Percentiles rank a stretch among this genome's conserved stretches.
Evolutionary conservation across 2,329 filamentous ascomycete genomes (phyloP).

Genomic region (Xylariaceae sp.): DNA sequence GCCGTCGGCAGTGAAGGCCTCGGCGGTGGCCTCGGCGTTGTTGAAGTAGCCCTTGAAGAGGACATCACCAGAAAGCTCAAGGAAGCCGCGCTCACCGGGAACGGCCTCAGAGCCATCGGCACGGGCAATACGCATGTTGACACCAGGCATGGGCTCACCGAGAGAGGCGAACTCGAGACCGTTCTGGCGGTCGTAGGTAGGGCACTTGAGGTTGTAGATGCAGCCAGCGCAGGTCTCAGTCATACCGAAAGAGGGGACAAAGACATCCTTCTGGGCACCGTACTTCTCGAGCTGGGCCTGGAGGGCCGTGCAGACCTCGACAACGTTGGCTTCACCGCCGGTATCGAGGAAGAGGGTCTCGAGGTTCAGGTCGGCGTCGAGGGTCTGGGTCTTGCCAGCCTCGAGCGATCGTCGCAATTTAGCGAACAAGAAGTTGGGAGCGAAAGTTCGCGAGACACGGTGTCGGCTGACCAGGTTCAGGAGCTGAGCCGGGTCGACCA

Average conservation of each 20-base stretch:
- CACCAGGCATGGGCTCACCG: constrained; percentile 33
- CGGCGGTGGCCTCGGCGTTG: constrained; percentile 32
- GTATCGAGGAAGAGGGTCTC: neutral
- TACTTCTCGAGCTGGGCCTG: constrained; percentile 25
- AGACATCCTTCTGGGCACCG: constrained; percentile 28
- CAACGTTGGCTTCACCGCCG: constrained; percentile 29
- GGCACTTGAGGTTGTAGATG: constrained; percentile 39
- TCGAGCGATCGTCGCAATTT: constrained; percentile 14
- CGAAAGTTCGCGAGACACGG: constrained; percentile 39
- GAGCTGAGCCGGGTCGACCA: constrained; percentile 34
- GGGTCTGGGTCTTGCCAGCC: neutral
- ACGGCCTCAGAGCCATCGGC: constrained; percentile 15
- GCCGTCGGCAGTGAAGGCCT: constrained; percentile 48
- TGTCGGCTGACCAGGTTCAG: constrained; percentile 35
- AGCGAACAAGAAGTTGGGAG: constrained; percentile 34
- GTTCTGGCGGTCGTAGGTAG: constrained; percentile 30
- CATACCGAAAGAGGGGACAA: constrained; percentile 42
- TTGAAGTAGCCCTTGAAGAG: constrained; percentile 63
- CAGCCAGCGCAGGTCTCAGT: constrained; percentile 48
- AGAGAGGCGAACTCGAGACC: constrained; percentile 28
- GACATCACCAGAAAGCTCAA: constrained; percentile 55
- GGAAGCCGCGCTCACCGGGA: constrained; percentile 41
- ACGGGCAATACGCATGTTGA: constrained; percentile 33
- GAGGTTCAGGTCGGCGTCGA: neutral
- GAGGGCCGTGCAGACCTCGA: constrained; percentile 26